Conservation (phyloP, 108 stramenopile genomes). For the Fragilaria crotonensis region DNA sequence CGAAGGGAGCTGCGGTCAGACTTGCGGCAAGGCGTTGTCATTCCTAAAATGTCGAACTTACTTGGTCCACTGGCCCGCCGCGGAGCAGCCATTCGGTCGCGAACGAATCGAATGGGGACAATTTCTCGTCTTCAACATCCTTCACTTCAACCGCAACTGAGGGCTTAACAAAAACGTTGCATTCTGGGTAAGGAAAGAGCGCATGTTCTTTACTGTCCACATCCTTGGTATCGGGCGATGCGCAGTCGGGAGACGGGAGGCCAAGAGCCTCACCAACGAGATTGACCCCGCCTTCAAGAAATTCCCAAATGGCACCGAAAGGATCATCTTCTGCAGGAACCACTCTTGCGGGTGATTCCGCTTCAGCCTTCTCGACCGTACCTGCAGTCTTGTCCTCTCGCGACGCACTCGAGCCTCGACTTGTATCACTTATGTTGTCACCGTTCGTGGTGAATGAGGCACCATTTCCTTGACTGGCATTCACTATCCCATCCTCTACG, state of each 20-base stretch:
- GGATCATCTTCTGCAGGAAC: constrained; percentile 13
- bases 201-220: not conserved
- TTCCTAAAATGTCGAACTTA: not conserved
- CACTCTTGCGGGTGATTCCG: not conserved
- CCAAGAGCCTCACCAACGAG: constrained; percentile 20
- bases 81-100: too few relatives aligned
- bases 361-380: too few relatives aligned
- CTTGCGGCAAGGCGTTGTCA: not conserved
- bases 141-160: too few relatives aligned
- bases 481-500: too few relatives aligned
- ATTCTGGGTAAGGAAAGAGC: not conserved
- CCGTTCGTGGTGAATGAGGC: not conserved
- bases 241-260: not conserved
- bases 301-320: constrained; percentile 8
- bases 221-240: not conserved
- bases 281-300: constrained; percentile 25
- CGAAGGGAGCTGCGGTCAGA: not conserved
- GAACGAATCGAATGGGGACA: too few relatives aligned
- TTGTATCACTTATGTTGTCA: not conserved
- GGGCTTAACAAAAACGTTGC: not conserved
- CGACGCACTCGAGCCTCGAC: not conserved
- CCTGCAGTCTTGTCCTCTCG: not conserved
- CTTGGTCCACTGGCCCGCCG: too few relatives aligned
- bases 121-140: too few relatives aligned
- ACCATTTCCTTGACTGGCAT: not conserved